A percentile compares a stretch with the other conserved stretches of the same genome.
Conservation (phyloP, 1,284 basidiomycete species). For the Tremellales sp. region DNA sequence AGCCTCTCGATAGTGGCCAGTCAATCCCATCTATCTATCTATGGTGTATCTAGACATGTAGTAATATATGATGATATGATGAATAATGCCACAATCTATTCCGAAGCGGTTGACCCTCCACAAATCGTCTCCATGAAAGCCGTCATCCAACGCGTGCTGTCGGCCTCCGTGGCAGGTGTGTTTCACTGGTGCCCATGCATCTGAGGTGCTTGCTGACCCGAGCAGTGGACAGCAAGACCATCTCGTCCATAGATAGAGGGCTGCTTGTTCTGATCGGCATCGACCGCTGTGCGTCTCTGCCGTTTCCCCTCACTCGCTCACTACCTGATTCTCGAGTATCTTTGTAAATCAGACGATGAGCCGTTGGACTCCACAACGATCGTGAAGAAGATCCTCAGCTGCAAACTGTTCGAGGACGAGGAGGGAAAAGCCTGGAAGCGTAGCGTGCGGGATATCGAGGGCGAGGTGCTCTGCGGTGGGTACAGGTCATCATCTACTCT, state of each 20-base stretch:
- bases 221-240: conserved; percentile 47
- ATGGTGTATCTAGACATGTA: no score
- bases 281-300: conserved; percentile 59
- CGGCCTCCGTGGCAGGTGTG: conserved; percentile 45
- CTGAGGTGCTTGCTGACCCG: not conserved
- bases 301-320: conserved; percentile 6
- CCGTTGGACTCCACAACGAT: conserved; percentile 63
- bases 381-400: conserved; percentile 71
- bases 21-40: no score
- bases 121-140: no score
- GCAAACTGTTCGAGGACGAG: conserved; percentile 67
- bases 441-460: conserved; percentile 75
- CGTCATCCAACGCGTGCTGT: conserved; percentile 44
- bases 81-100: no score
- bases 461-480: conserved; percentile 73
- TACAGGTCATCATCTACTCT: conserved; percentile 1
- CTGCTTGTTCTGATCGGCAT: conserved; percentile 85
- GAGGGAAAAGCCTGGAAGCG: conserved; percentile 59
- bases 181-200: not conserved
- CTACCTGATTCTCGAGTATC: not conserved
- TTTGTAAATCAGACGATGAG: conserved; percentile 63
- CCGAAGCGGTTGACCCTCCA: no score
- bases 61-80: no score
- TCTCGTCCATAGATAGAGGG: conserved; percentile 75
- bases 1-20: no score